Percentiles rank a stretch among this genome's conserved stretches.
Evolutionary conservation across 805 yeast genomes (phyloP).

Genomic region (Zygotorulaspora danielsina): DNA sequence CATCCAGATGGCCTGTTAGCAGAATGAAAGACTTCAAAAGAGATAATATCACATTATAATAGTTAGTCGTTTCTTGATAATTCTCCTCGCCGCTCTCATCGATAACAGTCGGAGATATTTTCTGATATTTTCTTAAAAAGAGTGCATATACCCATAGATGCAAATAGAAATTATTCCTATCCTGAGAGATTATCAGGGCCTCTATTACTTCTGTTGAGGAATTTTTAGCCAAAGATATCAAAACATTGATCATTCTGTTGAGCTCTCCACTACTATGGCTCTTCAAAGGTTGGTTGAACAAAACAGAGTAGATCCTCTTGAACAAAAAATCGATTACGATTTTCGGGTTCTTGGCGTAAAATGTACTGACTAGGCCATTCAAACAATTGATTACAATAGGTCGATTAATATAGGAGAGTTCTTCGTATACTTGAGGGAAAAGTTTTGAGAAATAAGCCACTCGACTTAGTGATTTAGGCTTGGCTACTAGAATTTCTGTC

Average conservation of each 20-base stretch:
- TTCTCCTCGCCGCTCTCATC: conserved; percentile 13
- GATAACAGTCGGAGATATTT: conserved; percentile 15
- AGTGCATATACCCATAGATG: conserved; percentile 39
- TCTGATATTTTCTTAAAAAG: conserved; percentile 34
- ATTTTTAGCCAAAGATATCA: conserved; percentile 57
- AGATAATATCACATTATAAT: conserved; percentile 33
- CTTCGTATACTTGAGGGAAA: conserved; percentile 57
- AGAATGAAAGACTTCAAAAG: conserved; percentile 35
- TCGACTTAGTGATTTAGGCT: conserved; percentile 51
- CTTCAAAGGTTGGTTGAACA: conserved; percentile 33
- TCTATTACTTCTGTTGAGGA: conserved; percentile 36
- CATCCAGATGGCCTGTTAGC: conserved; percentile 27
- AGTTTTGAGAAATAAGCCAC: conserved; percentile 52
- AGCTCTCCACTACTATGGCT: conserved; percentile 46
- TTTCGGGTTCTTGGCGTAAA: conserved; percentile 47
- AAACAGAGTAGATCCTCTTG: conserved; percentile 42
- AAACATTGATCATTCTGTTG: conserved; percentile 60
- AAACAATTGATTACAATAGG: conserved; percentile 57
- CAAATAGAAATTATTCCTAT: conserved; percentile 26
- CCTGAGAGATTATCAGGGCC: conserved; percentile 25
- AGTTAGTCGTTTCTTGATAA: conserved; percentile 16
- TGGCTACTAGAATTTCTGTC: conserved; percentile 57
- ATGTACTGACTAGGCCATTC: conserved; percentile 48
- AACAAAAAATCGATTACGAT: conserved; percentile 60
- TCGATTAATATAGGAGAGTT: conserved; percentile 55